A percentile compares a stretch with the other conserved stretches of the same genome.
phyloP scores from a whole-genome alignment of 2,329 filamentous ascomycete species.

The Dendryphion nanum region DNA sequence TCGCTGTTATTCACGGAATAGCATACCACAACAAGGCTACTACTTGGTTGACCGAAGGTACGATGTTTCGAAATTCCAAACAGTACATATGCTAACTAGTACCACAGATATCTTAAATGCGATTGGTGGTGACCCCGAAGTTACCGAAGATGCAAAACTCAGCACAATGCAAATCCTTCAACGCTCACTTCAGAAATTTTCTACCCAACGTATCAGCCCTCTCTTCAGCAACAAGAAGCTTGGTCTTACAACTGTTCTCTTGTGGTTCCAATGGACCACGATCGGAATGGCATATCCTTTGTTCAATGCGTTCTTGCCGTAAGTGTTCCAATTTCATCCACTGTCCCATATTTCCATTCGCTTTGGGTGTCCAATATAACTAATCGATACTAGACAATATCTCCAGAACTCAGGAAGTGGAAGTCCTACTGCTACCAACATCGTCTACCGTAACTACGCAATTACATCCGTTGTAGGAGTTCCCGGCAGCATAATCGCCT shows the following conservation, averaged over 20 bases:
- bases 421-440: constrained; percentile 22
- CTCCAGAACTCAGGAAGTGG: constrained; percentile 58
- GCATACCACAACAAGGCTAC: constrained; percentile 63
- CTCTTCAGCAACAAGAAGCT: constrained; percentile 55
- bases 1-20: constrained; percentile 76
- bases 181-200: constrained; percentile 65
- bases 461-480: constrained; percentile 76
- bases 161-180: constrained; percentile 52
- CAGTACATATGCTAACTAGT: too few relatives aligned
- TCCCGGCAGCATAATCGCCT: constrained; percentile 73
- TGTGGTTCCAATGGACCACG: constrained; percentile 79
- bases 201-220: constrained; percentile 63
- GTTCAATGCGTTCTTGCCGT: constrained; percentile 90
- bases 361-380: too few relatives aligned
- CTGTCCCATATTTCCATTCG: too few relatives aligned
- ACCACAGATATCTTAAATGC: constrained; percentile 61
- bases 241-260: constrained; percentile 48
- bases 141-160: constrained; percentile 39
- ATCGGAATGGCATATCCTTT: constrained; percentile 87
- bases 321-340: too few relatives aligned
- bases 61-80: too few relatives aligned
- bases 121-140: constrained; percentile 51
- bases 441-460: constrained; percentile 75
- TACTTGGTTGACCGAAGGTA: constrained; percentile 62
- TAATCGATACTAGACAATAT: too few relatives aligned